A percentile compares a stretch with the other conserved stretches of the same genome.
Evolutionary conservation across 2,329 filamentous ascomycete genomes (phyloP).

Genomic region (Botrytis porri): DNA sequence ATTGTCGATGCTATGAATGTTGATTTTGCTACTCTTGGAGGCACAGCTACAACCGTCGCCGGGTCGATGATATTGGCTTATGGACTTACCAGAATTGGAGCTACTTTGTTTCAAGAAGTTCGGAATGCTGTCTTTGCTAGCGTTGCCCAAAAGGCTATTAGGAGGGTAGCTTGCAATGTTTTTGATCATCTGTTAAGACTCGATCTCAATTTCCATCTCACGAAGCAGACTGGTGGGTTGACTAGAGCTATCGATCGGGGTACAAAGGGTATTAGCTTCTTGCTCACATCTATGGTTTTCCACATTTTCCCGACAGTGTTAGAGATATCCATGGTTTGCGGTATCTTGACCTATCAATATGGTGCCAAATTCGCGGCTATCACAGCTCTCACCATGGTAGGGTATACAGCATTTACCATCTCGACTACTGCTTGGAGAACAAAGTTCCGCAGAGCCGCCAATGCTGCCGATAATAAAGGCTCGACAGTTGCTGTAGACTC

Average conservation of each 20-base stretch:
- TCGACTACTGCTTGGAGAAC: constrained; percentile 96
- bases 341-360: constrained; percentile 95
- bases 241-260: constrained; percentile 93
- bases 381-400: constrained; percentile 85
- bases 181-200: constrained; percentile 86
- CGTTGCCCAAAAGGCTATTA: constrained; percentile 94
- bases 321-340: constrained; percentile 93
- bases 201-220: constrained; percentile 90
- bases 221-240: constrained; percentile 89
- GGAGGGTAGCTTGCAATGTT: constrained; percentile 84
- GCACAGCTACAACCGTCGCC: constrained; percentile 82
- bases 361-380: constrained; percentile 88
- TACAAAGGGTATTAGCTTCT: constrained; percentile 96
- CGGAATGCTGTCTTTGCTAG: constrained; percentile 96
- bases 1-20: constrained; percentile 98
- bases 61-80: constrained; percentile 94
- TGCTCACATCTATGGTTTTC: constrained; percentile 97
- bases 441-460: constrained; percentile 91
- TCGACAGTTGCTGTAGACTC: constrained; percentile 96
- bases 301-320: constrained; percentile 91
- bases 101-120: constrained; percentile 87
- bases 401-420: constrained; percentile 96
- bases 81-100: constrained; percentile 81
- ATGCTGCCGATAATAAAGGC: constrained; percentile 92
- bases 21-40: constrained; percentile 81